Conservation (phyloP, 2,329 filamentous ascomycete species). For the Penicillium sp. region DNA sequence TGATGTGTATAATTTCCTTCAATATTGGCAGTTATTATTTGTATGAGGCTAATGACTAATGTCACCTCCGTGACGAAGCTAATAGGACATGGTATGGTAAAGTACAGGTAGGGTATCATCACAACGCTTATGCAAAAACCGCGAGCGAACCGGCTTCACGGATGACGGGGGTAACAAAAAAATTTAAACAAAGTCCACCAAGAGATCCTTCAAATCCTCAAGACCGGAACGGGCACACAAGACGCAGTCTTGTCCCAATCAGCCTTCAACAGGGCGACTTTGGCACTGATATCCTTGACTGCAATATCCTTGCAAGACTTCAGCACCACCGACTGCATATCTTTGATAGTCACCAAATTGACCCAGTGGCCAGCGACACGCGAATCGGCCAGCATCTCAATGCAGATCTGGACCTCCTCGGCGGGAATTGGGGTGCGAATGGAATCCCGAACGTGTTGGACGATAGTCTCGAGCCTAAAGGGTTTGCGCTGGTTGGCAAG, state of each 20-base stretch:
- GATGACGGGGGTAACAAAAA: constrained; percentile 23
- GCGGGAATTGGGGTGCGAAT: constrained; percentile 53
- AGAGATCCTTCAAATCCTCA: constrained; percentile 13
- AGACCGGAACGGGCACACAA: constrained; percentile 10
- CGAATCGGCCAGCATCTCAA: constrained; percentile 49
- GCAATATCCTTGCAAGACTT: constrained; percentile 41
- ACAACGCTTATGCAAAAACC: constrained; percentile 28
- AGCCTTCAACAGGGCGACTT: constrained; percentile 30
- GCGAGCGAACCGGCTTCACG: constrained; percentile 25
- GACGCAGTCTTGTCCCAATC: constrained; percentile 24
- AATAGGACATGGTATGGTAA: constrained; percentile 12
- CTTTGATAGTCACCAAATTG: constrained; percentile 48
- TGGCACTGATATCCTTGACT: constrained; percentile 36
- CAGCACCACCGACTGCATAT: constrained; percentile 49
- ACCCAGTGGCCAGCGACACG: constrained; percentile 53
- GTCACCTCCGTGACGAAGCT: not conserved
- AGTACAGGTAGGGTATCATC: constrained; percentile 26
- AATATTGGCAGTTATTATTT: constrained; percentile 13
- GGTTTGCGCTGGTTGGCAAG: constrained; percentile 55
- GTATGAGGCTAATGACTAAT: constrained; percentile 3
- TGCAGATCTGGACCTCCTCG: constrained; percentile 49
- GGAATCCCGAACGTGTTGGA: constrained; percentile 69
- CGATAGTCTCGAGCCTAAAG: constrained; percentile 64
- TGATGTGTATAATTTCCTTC: not conserved
- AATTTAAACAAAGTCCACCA: constrained; percentile 12